Conservation (phyloP, 495 filamentous ascomycete genomes). For the Penicillium psychrofluorescens region DNA sequence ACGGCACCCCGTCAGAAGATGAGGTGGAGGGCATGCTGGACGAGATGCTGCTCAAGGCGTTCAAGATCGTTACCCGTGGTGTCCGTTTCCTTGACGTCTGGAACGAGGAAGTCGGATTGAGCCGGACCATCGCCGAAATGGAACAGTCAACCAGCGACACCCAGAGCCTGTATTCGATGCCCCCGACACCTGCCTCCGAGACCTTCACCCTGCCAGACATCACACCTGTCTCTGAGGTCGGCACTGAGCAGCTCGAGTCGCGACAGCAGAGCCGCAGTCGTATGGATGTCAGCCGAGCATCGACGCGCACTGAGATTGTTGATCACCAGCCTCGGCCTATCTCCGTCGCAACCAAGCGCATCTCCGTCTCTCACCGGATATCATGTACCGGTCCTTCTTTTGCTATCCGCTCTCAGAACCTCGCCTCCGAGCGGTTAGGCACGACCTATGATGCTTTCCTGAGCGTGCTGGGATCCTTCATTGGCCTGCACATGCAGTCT, state of each 20-base stretch:
- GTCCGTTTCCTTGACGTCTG: constrained; percentile 89
- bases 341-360: constrained; percentile 37
- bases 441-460: constrained; percentile 79
- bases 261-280: constrained; percentile 32
- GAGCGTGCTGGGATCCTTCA: constrained; percentile 81
- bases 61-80: constrained; percentile 85
- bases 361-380: constrained; percentile 50
- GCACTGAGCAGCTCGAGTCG: constrained; percentile 26
- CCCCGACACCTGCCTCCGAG: constrained; percentile 69
- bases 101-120: constrained; percentile 63
- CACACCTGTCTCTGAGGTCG: constrained; percentile 11
- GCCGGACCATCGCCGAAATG: constrained; percentile 57
- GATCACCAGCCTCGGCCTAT: constrained; percentile 25
- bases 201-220: constrained; percentile 19
- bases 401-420: constrained; percentile 37
- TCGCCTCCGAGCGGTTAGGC: constrained; percentile 62
- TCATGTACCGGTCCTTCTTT: constrained; percentile 45
- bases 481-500: constrained; percentile 84
- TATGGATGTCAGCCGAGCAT: constrained; percentile 30
- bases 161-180: constrained; percentile 34
- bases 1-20: constrained; percentile 40
- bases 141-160: constrained; percentile 27
- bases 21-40: constrained; percentile 73
- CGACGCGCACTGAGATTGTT: constrained; percentile 27
- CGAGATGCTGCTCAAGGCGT: constrained; percentile 87